These are phyloP conservation scores for Penicillium sp. DNA, from an alignment of 2,329 filamentous ascomycete genomes.

Conservation along the genomic window DNA sequence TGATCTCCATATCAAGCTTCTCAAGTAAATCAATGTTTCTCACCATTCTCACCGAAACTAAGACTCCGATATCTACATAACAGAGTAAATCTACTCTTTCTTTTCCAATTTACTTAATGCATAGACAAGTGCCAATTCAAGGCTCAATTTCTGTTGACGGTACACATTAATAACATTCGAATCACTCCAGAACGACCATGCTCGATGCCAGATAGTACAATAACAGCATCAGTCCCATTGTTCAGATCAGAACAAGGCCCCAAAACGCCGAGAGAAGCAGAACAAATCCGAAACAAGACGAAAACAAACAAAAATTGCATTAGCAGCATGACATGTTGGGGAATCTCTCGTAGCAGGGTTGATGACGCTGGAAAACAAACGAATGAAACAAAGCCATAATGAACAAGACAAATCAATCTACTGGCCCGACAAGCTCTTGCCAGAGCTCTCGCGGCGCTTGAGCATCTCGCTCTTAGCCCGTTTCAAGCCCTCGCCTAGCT, in stretches of 20 bases:
- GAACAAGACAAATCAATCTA: constrained; percentile 16
- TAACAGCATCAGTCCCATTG: not conserved
- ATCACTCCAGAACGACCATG: not conserved
- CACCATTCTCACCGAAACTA: no score
- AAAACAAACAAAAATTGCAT: constrained; percentile 1
- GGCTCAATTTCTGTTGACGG: not conserved
- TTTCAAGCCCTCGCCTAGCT: constrained; percentile 45
- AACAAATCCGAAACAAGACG: not conserved
- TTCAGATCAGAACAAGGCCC: not conserved
- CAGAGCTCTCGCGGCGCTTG: constrained; percentile 36
- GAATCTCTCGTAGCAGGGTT: constrained; percentile 23
- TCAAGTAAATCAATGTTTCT: no score
- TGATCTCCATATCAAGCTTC: no score
- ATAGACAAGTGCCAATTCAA: not conserved
- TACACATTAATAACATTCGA: not conserved
- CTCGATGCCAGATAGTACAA: constrained; percentile 1
- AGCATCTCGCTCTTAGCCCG: constrained; percentile 44
- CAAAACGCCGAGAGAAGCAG: not conserved
- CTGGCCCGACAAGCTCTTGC: constrained; percentile 20
- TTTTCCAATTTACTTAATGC: not conserved
- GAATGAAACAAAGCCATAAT: constrained; percentile 12
- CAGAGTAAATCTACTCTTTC: not conserved
- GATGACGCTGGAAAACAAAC: constrained; percentile 21
- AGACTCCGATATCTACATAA: not conserved
- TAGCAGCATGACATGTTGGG: constrained; percentile 18